phyloP scores from a whole-genome alignment of 306 rosid genomes.

The Cyamopsis tetragonoloba region DNA sequence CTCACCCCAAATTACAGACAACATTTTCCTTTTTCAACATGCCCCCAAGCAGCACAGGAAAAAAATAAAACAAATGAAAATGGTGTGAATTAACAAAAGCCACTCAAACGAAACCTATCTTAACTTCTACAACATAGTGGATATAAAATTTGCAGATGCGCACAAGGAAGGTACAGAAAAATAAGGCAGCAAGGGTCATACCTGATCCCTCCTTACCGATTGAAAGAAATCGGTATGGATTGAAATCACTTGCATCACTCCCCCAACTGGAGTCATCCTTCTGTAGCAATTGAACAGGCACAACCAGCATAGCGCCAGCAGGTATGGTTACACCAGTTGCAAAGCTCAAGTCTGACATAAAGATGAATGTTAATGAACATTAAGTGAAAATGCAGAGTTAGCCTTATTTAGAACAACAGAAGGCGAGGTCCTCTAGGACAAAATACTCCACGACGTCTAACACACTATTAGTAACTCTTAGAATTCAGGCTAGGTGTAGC shows the following conservation, averaged over 20 bases:
- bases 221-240: constrained; percentile 69
- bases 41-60: background rate
- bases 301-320: constrained; percentile 65
- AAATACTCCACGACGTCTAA: too few relatives aligned
- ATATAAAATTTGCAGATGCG: too few relatives aligned
- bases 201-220: constrained; percentile 36
- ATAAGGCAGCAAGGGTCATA: constrained; percentile 20
- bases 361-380: constrained; percentile 21
- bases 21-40: background rate
- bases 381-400: constrained; percentile 2
- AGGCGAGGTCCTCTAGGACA: too few relatives aligned
- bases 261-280: constrained; percentile 75
- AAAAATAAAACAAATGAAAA: background rate
- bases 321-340: constrained; percentile 63
- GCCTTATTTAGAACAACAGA: too few relatives aligned
- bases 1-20: background rate
- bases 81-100: background rate
- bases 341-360: constrained; percentile 48
- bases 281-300: constrained; percentile 66
- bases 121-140: background rate
- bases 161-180: too few relatives aligned
- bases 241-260: constrained; percentile 56
- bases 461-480: too few relatives aligned
- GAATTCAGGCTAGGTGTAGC: background rate
- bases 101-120: background rate